Conservation (phyloP, 176 grass and related monocot species). For the Eleusine indica region DNA sequence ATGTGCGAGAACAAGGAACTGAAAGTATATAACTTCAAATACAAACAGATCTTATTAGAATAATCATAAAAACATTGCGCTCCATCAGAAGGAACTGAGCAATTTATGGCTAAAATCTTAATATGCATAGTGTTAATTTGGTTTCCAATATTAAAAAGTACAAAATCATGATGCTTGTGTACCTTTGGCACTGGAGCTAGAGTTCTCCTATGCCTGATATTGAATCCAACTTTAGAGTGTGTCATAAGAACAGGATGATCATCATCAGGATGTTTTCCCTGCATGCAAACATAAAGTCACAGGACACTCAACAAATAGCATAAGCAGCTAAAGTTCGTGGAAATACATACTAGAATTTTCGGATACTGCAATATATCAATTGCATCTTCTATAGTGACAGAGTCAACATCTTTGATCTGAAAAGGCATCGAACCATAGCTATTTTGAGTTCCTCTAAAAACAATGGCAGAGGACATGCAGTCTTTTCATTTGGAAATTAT, state of each 20-base stretch:
- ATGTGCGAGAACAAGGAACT: too few relatives aligned
- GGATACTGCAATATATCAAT: conserved; percentile 90
- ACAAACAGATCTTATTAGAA: too few relatives aligned
- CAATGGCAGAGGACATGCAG: neutral
- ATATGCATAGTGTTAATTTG: neutral
- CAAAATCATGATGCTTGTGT: conserved; percentile 6
- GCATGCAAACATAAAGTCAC: conserved; percentile 35
- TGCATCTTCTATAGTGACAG: conserved; percentile 77
- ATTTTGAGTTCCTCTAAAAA: conserved; percentile 14
- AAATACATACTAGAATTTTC: conserved; percentile 63
- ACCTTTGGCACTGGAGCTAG: conserved; percentile 78
- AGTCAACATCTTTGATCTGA: conserved; percentile 69
- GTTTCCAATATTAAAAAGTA: conserved; percentile 7
- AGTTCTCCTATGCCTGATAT: conserved; percentile 67
- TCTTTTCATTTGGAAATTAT: conserved; percentile 22
- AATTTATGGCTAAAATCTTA: neutral
- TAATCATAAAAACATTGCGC: too few relatives aligned
- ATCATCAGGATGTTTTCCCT: conserved; percentile 91
- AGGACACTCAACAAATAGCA: conserved; percentile 11
- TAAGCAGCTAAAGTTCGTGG: conserved; percentile 20
- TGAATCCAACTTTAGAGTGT: conserved; percentile 78
- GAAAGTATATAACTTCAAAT: too few relatives aligned
- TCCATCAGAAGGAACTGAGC: too few relatives aligned
- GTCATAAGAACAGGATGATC: conserved; percentile 65
- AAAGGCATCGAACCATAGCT: conserved; percentile 31